Conservation (phyloP, 1,284 basidiomycete species). For the Gymnopus androsaceus region DNA sequence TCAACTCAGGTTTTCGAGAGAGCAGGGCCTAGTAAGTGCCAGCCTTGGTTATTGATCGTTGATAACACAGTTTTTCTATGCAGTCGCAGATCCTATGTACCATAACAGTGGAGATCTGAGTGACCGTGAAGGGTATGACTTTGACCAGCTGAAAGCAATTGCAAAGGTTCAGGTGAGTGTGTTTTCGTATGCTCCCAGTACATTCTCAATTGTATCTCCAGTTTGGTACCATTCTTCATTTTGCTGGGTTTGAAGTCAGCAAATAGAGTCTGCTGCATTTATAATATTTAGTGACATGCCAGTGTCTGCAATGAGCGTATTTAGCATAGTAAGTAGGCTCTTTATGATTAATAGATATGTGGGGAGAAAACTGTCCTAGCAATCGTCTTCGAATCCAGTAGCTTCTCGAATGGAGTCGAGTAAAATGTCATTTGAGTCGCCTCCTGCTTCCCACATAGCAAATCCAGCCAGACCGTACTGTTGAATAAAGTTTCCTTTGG, state of each 20-base stretch:
- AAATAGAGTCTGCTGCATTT: too few relatives aligned
- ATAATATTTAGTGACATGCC: too few relatives aligned
- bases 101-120: slow-evolving; percentile 83
- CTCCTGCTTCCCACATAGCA: slow-evolving; percentile 59
- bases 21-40: slow-evolving; percentile 66
- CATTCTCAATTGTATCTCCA: slow-evolving; percentile 23
- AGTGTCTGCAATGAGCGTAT: too few relatives aligned
- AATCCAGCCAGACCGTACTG: slow-evolving; percentile 50
- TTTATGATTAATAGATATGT: slow-evolving; percentile 8
- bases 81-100: slow-evolving; percentile 84
- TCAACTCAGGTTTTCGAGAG: slow-evolving; percentile 84
- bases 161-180: slow-evolving; percentile 77
- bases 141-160: slow-evolving; percentile 77
- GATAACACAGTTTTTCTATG: neutral
- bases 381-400: slow-evolving; percentile 35
- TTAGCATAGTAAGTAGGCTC: too few relatives aligned
- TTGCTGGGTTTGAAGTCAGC: slow-evolving; percentile 49
- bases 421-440: slow-evolving; percentile 53
- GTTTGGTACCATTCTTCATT: slow-evolving; percentile 56
- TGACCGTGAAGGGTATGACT: slow-evolving; percentile 76
- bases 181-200: neutral
- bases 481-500: slow-evolving; percentile 58
- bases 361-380: neutral
- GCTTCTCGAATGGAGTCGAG: slow-evolving; percentile 47
- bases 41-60: neutral